Evolutionary conservation across 2,329 filamentous ascomycete species (phyloP), one percentile per base, ranked within the genome.

Genomic region (Cladosporium sp.): DNA sequence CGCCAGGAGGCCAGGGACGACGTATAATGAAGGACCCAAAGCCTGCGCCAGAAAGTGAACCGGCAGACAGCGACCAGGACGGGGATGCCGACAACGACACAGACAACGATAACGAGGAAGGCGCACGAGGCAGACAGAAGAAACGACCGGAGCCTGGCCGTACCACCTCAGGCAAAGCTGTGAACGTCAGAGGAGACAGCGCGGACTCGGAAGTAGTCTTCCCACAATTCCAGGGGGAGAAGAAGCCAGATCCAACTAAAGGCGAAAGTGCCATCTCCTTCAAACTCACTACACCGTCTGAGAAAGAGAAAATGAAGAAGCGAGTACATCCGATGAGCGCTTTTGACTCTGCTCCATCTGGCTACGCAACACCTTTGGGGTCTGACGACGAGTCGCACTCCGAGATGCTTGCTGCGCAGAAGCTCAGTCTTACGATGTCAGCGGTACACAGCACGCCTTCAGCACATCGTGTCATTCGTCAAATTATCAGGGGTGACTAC

Each of bases 401-500:
- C 25, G 92, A 96, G 64, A 90, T 97, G 65, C 90, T 89, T 72
- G 84, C 88, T 34, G 94, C 94, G 0, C 94, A 97, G 73, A 90
- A 88, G 62, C 81, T 99, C 49, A 83, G 86, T 1, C 83, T 97
- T 60, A 86, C 86, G 50, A 86, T 92, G 75, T 96, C 91, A 0
- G 83, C 87, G 6, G 86, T 96, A 60, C 84, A 89, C 60, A 88
- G 86, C 10, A 89, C 87, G 1, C 86, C 87, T 1, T 87, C 88
- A 51, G 83, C 86, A 1, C 88, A 93, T 70, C 87, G 94, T 36
- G 89, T 90, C 9, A 88, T 97, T 24, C 88, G 91, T 19, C 94
- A 95, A 61, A 89, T 97, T 60, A 87, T 96, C 62, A 87, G 94
- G 13, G 94, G 94, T 37, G 90, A 97, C 64, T 97, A 90, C 70